Conservation (phyloP, 2,329 filamentous ascomycete species). For the Phialocephala sp. region DNA sequence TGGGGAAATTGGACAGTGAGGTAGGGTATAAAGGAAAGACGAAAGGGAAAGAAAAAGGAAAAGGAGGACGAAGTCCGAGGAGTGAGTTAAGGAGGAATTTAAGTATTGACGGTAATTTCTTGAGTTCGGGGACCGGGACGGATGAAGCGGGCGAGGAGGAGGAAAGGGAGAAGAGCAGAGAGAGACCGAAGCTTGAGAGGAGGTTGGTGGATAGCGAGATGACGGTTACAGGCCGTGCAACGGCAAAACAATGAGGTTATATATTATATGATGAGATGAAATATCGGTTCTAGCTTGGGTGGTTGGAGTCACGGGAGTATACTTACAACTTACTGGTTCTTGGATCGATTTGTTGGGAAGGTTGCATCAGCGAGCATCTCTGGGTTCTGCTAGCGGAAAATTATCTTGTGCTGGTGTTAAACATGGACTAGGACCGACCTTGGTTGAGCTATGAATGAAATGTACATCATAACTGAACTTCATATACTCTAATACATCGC, state of each 20-base stretch:
- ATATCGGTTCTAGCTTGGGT: background rate
- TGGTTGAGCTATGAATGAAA: background rate
- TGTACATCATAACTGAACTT: background rate
- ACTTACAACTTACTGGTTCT: background rate
- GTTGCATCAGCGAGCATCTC: conserved; percentile 6
- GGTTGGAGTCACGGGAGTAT: background rate
- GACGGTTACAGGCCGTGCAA: conserved; percentile 26
- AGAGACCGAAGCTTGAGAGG: conserved; percentile 25
- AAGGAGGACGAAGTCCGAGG: conserved; percentile 10
- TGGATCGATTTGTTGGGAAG: background rate
- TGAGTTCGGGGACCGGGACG: conserved; percentile 1
- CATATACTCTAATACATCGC: background rate
- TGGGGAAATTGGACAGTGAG: conserved; percentile 53
- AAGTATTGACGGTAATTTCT: conserved; percentile 11
- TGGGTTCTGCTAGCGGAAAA: background rate
- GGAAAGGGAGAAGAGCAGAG: conserved; percentile 17
- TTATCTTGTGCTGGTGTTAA: background rate
- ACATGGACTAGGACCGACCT: background rate
- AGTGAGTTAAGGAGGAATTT: conserved; percentile 13
- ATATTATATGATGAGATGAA: background rate
- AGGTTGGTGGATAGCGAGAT: conserved; percentile 29
- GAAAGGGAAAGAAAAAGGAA: background rate
- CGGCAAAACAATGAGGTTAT: background rate
- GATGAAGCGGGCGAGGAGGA: background rate
- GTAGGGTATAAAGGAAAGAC: background rate